Conservation (phyloP, 805 yeast genomes). For the Cyberlindnera sargentensis region DNA sequence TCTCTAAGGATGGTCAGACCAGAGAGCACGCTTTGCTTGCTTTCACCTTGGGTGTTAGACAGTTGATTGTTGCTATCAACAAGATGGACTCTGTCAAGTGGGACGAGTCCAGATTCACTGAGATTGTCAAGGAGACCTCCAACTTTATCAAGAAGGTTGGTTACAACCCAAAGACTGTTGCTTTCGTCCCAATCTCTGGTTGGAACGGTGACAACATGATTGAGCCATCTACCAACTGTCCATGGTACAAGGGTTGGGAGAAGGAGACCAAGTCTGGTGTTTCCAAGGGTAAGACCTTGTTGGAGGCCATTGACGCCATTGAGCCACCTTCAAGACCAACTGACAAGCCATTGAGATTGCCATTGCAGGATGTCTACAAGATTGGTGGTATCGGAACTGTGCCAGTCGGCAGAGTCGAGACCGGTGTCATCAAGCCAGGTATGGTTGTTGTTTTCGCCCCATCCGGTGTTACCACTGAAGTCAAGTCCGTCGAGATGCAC, state of each 20-base stretch:
- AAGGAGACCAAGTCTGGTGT: constrained; percentile 82
- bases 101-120: constrained; percentile 75
- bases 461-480: constrained; percentile 89
- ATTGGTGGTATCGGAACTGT: constrained; percentile 93
- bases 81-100: constrained; percentile 91
- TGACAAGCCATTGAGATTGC: constrained; percentile 87
- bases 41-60: constrained; percentile 83
- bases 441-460: constrained; percentile 88
- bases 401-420: constrained; percentile 94
- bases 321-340: constrained; percentile 83
- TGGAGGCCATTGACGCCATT: constrained; percentile 83
- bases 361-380: constrained; percentile 91
- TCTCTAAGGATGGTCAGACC: constrained; percentile 93
- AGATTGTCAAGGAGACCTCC: constrained; percentile 64
- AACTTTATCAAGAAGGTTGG: constrained; percentile 57
- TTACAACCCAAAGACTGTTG: constrained; percentile 66
- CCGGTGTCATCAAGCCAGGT: constrained; percentile 91
- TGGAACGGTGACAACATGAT: constrained; percentile 95
- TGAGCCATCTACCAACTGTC: constrained; percentile 73
- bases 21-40: constrained; percentile 92
- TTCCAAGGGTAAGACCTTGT: constrained; percentile 72
- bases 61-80: constrained; percentile 87
- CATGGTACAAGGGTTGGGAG: constrained; percentile 92
- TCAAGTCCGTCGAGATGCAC: constrained; percentile 90
- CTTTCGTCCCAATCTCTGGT: constrained; percentile 80